phyloP scores from a whole-genome alignment of 345 rosid species.

The Corchorus capsularis region DNA sequence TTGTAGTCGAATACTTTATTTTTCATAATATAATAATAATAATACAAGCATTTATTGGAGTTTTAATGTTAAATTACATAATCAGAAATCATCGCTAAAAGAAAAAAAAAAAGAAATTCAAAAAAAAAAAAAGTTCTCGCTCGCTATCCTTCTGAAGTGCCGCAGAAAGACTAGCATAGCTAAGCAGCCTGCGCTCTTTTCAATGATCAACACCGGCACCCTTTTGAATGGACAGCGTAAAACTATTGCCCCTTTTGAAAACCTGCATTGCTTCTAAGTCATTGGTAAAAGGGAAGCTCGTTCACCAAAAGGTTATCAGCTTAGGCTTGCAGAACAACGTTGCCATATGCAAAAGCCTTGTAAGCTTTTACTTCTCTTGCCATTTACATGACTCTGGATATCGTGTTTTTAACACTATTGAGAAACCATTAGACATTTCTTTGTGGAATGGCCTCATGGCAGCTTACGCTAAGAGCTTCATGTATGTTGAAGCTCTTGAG shows the following conservation, averaged over 20 bases:
- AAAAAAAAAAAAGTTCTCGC: too few relatives aligned
- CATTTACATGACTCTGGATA: slow-evolving; percentile 41
- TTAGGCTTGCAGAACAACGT: slow-evolving; percentile 47
- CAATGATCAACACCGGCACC: background rate
- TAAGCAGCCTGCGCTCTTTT: background rate
- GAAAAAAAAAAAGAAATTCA: too few relatives aligned
- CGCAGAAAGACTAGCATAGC: too few relatives aligned
- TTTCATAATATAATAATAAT: too few relatives aligned
- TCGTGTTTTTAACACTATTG: slow-evolving; percentile 40
- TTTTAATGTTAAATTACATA: too few relatives aligned
- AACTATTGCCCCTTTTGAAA: slow-evolving; percentile 39
- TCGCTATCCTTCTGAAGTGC: too few relatives aligned
- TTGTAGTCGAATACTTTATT: too few relatives aligned
- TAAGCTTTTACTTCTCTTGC: slow-evolving; percentile 57
- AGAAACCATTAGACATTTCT: slow-evolving; percentile 44
- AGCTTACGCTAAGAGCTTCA: slow-evolving; percentile 49
- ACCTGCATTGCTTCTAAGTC: slow-evolving; percentile 37
- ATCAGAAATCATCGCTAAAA: too few relatives aligned
- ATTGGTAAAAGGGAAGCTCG: slow-evolving; percentile 38
- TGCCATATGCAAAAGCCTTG: slow-evolving; percentile 54
- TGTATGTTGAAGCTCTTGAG: slow-evolving; percentile 55
- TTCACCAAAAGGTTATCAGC: slow-evolving; percentile 57
- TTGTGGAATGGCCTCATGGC: slow-evolving; percentile 67
- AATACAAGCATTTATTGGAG: too few relatives aligned
- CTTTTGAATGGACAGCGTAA: slow-evolving; percentile 36